Percentiles rank a stretch among this genome's conserved stretches.
These are phyloP conservation scores for Quercus parvula DNA, from an alignment of 306 rosid genomes.

Conservation along the genomic window DNA sequence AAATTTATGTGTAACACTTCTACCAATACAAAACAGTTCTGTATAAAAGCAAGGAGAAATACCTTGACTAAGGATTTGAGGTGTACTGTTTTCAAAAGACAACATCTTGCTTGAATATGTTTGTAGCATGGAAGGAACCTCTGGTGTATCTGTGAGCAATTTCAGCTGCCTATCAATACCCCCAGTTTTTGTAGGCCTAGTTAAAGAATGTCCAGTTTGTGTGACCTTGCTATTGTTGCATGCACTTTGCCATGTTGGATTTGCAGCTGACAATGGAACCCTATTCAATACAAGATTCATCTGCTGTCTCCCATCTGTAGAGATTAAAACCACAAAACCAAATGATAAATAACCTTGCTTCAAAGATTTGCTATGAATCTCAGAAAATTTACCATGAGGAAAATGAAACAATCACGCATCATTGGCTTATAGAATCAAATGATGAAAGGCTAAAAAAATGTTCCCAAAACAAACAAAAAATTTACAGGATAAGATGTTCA, in stretches of 20 bases:
- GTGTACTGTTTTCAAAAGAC: not conserved
- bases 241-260: conserved; percentile 47
- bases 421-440: not conserved
- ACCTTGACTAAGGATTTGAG: not conserved
- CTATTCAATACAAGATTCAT: conserved; percentile 32
- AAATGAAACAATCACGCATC: not conserved
- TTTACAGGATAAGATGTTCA: not conserved
- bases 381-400: not conserved
- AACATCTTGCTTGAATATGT: not conserved
- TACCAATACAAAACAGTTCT: not conserved
- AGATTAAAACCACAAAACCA: not conserved
- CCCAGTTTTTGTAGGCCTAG: conserved; percentile 43
- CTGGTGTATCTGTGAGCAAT: conserved; percentile 21
- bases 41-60: not conserved
- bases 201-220: conserved; percentile 49
- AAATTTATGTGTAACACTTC: not conserved
- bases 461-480: not conserved
- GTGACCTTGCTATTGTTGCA: conserved; percentile 33
- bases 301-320: conserved; percentile 57
- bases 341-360: not conserved
- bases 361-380: not conserved
- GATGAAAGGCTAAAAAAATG: not conserved
- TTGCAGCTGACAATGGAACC: conserved; percentile 29
- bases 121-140: not conserved
- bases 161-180: conserved; percentile 18